phyloP scores from a whole-genome alignment of 1,284 basidiomycete genomes.

The Heterobasidion annosum region DNA sequence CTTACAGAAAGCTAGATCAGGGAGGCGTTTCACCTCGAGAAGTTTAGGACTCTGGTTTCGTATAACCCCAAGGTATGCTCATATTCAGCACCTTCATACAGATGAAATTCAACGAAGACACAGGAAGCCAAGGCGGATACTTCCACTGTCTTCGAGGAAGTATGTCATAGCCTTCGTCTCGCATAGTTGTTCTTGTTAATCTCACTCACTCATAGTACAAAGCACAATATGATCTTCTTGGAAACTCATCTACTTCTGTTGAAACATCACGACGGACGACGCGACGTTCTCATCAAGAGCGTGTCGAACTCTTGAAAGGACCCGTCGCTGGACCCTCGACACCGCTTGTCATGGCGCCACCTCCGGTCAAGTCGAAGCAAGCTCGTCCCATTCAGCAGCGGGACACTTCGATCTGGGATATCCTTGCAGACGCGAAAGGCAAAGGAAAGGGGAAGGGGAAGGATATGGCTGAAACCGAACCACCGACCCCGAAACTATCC shows the following conservation, averaged over 20 bases:
- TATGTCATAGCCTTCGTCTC: slow-evolving; percentile 22
- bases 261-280: slow-evolving; percentile 50
- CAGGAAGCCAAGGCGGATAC: slow-evolving; percentile 70
- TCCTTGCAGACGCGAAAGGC: slow-evolving; percentile 15
- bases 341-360: slow-evolving; percentile 11
- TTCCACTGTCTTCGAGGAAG: slow-evolving; percentile 65
- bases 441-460: slow-evolving; percentile 19
- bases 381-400: slow-evolving; percentile 1
- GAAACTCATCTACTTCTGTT: slow-evolving; percentile 30
- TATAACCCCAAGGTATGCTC: slow-evolving; percentile 65
- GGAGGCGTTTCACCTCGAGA: slow-evolving; percentile 80
- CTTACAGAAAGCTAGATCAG: slow-evolving; percentile 41
- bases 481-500: slow-evolving; percentile 1
- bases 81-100: not conserved
- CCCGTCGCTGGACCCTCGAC: slow-evolving; percentile 15
- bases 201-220: slow-evolving; percentile 42
- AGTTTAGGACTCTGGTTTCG: slow-evolving; percentile 63
- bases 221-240: slow-evolving; percentile 50
- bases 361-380: not conserved
- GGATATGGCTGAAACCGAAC: not conserved
- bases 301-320: slow-evolving; percentile 30
- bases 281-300: slow-evolving; percentile 49
- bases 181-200: slow-evolving; percentile 6
- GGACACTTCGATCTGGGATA: slow-evolving; percentile 16
- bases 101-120: not conserved